Base-by-base conservation (phyloP, 1,139 yeast species). In the Citeromyces hawaiiensis region DNA sequence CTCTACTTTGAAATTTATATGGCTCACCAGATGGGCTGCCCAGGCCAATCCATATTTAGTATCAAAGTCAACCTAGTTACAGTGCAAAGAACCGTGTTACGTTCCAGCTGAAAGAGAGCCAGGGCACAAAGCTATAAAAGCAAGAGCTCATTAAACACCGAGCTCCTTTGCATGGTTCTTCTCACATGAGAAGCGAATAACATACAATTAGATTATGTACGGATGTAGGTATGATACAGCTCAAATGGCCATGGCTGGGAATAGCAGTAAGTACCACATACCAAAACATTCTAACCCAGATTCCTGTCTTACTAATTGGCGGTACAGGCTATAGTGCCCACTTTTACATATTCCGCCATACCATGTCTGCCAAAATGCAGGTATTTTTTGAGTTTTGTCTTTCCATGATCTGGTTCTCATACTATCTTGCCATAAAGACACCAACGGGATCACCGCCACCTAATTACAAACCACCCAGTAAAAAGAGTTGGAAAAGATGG, bases 361-460 rank as follows among this genome's bases (percentile, higher is more conserved):
- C 66, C 43, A 54, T 73, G 41, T 44, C 71, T 2, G 11, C 36
- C 1, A 39, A 46, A 2, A 56, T 64, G 31, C 83, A 77, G 48
- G 36, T 68, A 1, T 52, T 63, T 52, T 77, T 70, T 52, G 70
- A 80, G 49, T 40, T 64, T 4, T 61, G 67, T 17, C 54, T 79
- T 2, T 48, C 66, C 1, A 65, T 76, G 72, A 63, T 81, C 5
- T 87, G 95, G 94, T 36, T 83, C 1, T 74, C 83, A 0, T 83
- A 83, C 51, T 54, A 57, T 37, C 49, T 75, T 36, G 93, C 94
- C 2, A 71, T 83, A 1, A 47, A 50, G 18, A 66, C 62, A 9
- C 57, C 61, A 3, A 83, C 94, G 0, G 93, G 93, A 0, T 53
- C 63, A 2, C 79, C 87, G 0, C 70, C 76, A 0, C 38, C 48